Base-by-base conservation (phyloP, 1,284 basidiomycete genomes). In the Cryptococcus amylolentus region DNA sequence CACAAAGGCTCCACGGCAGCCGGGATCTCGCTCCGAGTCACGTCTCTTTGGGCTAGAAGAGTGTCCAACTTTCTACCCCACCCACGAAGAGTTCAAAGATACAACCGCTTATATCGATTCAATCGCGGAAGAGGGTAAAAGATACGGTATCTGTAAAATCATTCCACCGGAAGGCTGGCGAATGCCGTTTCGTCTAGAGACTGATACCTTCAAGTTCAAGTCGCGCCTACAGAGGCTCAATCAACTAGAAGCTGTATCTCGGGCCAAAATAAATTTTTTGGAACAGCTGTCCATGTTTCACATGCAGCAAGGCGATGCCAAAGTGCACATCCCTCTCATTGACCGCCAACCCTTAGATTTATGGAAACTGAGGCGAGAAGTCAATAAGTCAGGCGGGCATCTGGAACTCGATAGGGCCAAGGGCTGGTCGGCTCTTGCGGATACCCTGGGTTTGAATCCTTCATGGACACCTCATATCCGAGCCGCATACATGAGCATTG, bases 101-200 rank as follows among this genome's bases (percentile, higher is more conserved):
- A 93, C 95, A n/a, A 88, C 98, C 86, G 83, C 84, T 51, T 99
- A 97, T 80, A 91, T 99, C 75, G 85, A 85, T 68, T 87, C 85
- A 55, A 89, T 96, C 67, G 84, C 88, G 8, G 83, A 86, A 51
- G 80, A 84, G 39, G 93, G 88, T 0, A 84, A 82, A 68, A 79
- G 84, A 48, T 92, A 85, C 72, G 96, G 96, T 35, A 94, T 99
- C 67, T 93, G 90, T 80, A 99, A 99, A 80, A 86, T 99, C 59
- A 84, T 98, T 20, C 96, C 96, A 56, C 96, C 96, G 1, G 81
- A 84, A 58, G 90, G 86, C 39, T 98, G 96, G 96, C 84, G 88
- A 66, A 95, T 97, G 85, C 91, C 94, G 14, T 98, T 97, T 76
- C 87, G 90, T n/a, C 88, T 94, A 45, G 88, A 98, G 73, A 91